Evolutionary conservation across 805 yeast species (phyloP).

Genomic region (Starmerella cellae): DNA sequence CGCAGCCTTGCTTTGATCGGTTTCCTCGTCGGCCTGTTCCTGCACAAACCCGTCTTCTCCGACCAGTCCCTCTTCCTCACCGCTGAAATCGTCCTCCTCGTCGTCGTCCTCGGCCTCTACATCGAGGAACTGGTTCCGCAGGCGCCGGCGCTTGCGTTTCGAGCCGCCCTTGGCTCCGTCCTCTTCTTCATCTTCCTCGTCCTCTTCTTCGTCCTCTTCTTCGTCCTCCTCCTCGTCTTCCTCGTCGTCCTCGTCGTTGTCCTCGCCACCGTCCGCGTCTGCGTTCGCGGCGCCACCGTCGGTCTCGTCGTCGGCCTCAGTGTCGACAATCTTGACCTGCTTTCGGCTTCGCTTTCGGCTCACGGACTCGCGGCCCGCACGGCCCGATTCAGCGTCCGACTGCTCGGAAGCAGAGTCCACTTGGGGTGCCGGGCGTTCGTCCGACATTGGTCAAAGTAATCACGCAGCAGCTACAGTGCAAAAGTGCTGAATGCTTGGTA

Average conservation of each 20-base stretch:
- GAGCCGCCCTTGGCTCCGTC: conserved; percentile 41
- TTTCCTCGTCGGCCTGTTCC: conserved; percentile 46
- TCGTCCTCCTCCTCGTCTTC: conserved; percentile 23
- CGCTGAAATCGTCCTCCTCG: conserved; percentile 87
- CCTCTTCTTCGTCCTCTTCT: conserved; percentile 20
- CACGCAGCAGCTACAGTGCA: no score
- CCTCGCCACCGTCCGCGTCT: conserved; percentile 39
- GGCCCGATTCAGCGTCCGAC: background rate
- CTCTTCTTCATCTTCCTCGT: conserved; percentile 34
- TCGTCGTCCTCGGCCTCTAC: conserved; percentile 98
- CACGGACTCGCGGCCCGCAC: background rate
- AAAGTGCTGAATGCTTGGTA: no score
- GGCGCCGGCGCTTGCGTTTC: conserved; percentile 31
- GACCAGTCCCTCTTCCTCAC: conserved; percentile 85
- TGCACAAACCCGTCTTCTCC: conserved; percentile 50
- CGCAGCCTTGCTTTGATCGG: conserved; percentile 32
- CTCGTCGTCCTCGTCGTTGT: conserved; percentile 23
- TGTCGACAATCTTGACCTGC: background rate
- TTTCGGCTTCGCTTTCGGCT: background rate
- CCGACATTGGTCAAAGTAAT: no score
- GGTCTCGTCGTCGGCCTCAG: background rate
- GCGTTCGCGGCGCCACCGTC: conserved; percentile 27
- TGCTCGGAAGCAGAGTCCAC: background rate
- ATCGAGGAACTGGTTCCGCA: conserved; percentile 80
- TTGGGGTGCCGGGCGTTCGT: background rate